phyloP scores from a whole-genome alignment of 306 rosid genomes.

The Rubus parviflorus region DNA sequence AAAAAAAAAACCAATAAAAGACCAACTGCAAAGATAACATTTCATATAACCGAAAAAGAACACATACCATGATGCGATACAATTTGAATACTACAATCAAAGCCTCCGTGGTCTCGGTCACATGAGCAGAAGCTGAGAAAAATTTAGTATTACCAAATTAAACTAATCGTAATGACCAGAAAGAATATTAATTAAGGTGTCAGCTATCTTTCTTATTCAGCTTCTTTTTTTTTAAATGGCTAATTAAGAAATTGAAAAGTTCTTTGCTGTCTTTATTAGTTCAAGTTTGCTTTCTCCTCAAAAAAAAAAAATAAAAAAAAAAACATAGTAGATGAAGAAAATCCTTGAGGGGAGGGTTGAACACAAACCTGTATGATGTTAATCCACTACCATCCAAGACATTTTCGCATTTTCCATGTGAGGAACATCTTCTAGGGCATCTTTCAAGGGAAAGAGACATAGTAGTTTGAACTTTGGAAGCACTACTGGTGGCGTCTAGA shows the following conservation, averaged over 20 bases:
- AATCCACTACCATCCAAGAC: slow-evolving; percentile 81
- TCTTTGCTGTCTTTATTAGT: background rate
- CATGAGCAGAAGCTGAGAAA: slow-evolving; percentile 83
- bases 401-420: slow-evolving; percentile 65
- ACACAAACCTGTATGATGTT: slow-evolving; percentile 74
- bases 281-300: background rate
- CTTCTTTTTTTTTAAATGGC: background rate
- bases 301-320: slow-evolving; percentile 13
- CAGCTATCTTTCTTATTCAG: background rate
- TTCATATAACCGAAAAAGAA: slow-evolving; percentile 17
- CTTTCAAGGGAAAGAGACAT: slow-evolving; percentile 91
- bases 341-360: slow-evolving; percentile 23
- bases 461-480: slow-evolving; percentile 47
- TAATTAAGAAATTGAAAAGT: background rate
- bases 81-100: slow-evolving; percentile 86
- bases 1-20: too few relatives aligned
- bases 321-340: slow-evolving; percentile 20
- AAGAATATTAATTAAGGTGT: background rate
- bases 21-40: slow-evolving; percentile 3
- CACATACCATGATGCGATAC: slow-evolving; percentile 72
- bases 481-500: slow-evolving; percentile 36
- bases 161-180: slow-evolving; percentile 11
- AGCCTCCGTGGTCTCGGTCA: slow-evolving; percentile 93
- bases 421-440: slow-evolving; percentile 87
- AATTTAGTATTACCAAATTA: slow-evolving; percentile 11